Evolutionary conservation across 768 basidiomycete species (phyloP), one percentile per base, ranked within the genome.

Genomic region (Russula compacta): DNA sequence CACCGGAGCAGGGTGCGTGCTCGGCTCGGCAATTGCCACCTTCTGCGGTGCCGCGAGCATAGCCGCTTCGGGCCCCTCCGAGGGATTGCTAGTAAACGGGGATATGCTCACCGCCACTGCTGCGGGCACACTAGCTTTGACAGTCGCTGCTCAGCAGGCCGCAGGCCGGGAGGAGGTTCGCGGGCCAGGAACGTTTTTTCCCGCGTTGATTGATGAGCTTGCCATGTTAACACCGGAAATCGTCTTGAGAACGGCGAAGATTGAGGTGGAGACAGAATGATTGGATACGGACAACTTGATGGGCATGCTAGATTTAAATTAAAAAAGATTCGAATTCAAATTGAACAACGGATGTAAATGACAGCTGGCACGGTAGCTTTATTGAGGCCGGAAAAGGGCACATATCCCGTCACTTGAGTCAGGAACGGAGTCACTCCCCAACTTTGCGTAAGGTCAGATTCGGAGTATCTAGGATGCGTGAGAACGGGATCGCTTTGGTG

Each of bases 1-100:
- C 58, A 97, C 95, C 0, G 95, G 94, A 0, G 89, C 89, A 29
- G 94, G 94, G 4, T 98, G 94, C 68, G 83, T 95, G 71, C 76
- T 83, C 24, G 89, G 88, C 32, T 87, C 88, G 10, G 77, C 81
- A 35, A 80, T 95, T 51, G 88, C 92, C 0, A 82, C 86, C 15
- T 94, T 86, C 73, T 90, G 88, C 70, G 92, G 86, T 4, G 86
- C 82, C 2, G 83, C 85, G 11, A 76, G 80, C 57, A 68, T 80
- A 35, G 70, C 72, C 36, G 72, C 72, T n/a, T 69, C 66, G 63
- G 60, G 66, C 63, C 40, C 59, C 53, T 46, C 5, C 51, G n/a
- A 73, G 15, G 79, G 76, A 3, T 74, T 70, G 50, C 74, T 92
- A 5, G 85, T 85, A n/a, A 75, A 75, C 48, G 90, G 91, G 7